Base-by-base conservation (phyloP, 495 filamentous ascomycete species). In the Sphaerosporella brunnea region DNA sequence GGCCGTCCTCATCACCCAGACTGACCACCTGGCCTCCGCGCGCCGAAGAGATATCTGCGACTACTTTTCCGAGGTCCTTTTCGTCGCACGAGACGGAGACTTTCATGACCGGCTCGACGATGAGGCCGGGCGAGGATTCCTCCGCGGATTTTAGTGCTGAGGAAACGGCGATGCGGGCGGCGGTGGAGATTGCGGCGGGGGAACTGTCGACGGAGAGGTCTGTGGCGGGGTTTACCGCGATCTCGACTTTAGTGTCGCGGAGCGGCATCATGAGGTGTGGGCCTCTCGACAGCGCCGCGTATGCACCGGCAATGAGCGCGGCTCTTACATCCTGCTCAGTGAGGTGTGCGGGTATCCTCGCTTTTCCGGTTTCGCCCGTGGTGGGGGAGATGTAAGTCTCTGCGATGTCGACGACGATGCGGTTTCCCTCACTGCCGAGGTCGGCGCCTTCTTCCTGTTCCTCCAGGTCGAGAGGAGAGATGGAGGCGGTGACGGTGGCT, bases 31-130 rank as follows among this genome's bases (percentile, higher is more conserved):
- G 79, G 0, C 88, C 92, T 38, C 92, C 90, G 1, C 88, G 74
- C 0, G 75, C 75, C 10, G 83, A 76, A 13, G 74, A 79, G 34
- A 99, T 72, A 56, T 99, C 92, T 50, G 90, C 84, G 36, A 93
- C 82, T n/a, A 99, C 83, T 2, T 74, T 70, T 10, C 86, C 84
- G 16, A 94, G 72, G 20, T 73, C 75, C 11, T 70, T 71, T 66
- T 95, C 90, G 56, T 87, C 80, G 46, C 87, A 79, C 61, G 69
- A 72, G 56, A 99, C 88, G 15, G 74, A 75, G 8, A 83, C 85
- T 51, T 77, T 73, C 80, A 94, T 92, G 21, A 96, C 78, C 0
- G 88, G 88, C 62, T 99, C 92, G 69, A 96, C 82, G 36, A 99
- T 66, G 10, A 49, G 23, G 1, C 21, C 39, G 19, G 54, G 46